phyloP scores from a whole-genome alignment of 306 rosid species.

The Vicia faba region DNA sequence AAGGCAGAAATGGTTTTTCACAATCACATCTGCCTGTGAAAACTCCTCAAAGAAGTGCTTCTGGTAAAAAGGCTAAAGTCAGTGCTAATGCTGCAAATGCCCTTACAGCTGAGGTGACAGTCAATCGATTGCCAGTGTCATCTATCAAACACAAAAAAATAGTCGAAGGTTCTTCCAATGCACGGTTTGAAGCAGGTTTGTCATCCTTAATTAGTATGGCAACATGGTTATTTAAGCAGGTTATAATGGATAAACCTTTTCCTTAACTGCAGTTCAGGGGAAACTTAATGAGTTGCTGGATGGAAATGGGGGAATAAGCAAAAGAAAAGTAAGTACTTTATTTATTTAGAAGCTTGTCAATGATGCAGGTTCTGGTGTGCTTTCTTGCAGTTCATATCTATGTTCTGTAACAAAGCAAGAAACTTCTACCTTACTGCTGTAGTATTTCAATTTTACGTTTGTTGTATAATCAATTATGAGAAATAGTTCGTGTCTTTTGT shows the following conservation, averaged over 20 bases:
- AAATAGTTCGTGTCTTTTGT: conserved; percentile 29
- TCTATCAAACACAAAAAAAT: conserved; percentile 64
- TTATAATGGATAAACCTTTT: conserved; percentile 42
- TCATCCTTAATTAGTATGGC: conserved; percentile 32
- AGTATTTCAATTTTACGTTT: conserved; percentile 22
- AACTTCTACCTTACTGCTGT: conserved; percentile 21
- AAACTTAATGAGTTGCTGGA: conserved; percentile 93
- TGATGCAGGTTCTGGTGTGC: conserved; percentile 9
- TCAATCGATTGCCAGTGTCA: conserved; percentile 52
- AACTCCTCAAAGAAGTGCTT: conserved; percentile 48
- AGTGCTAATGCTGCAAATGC: conserved; percentile 45
- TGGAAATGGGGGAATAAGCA: conserved; percentile 92
- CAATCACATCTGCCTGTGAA: conserved; percentile 52
- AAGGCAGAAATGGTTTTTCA: conserved; percentile 50
- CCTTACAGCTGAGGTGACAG: conserved; percentile 47
- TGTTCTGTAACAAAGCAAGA: conserved; percentile 28
- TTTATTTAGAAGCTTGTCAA: conserved; percentile 39
- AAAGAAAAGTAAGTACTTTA: conserved; percentile 73
- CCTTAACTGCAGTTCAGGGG: conserved; percentile 78
- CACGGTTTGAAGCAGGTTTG: conserved; percentile 91
- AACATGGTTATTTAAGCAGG: conserved; percentile 31
- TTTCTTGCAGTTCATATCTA: conserved; percentile 31
- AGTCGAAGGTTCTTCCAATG: conserved; percentile 65
- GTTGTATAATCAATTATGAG: conserved; percentile 5
- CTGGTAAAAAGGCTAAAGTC: conserved; percentile 65